These are phyloP conservation scores for Solanum bulbocastanum DNA, from an alignment of 257 asterid species.

Conservation along the genomic window DNA sequence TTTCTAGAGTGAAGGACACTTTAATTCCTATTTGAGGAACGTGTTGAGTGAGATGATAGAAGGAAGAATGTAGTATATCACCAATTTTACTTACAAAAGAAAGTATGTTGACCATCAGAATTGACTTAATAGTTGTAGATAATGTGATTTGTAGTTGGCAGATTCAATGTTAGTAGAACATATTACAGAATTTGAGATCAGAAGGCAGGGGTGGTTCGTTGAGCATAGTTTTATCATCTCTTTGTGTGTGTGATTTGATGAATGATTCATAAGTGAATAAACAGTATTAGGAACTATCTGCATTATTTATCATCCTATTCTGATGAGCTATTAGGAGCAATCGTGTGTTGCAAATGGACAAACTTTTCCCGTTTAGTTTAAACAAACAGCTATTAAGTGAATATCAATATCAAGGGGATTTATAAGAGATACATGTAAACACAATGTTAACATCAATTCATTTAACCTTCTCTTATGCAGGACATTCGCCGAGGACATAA, in stretches of 20 bases:
- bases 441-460: neutral
- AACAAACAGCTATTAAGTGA: neutral
- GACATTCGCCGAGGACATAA: conserved; percentile 67
- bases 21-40: neutral
- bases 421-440: neutral
- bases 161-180: neutral
- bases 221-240: neutral
- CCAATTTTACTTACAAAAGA: neutral
- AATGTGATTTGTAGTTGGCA: neutral
- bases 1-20: neutral
- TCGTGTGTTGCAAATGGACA: neutral
- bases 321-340: neutral
- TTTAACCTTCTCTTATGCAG: conserved; percentile 23
- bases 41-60: neutral
- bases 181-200: neutral
- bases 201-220: neutral
- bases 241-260: neutral
- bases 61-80: neutral
- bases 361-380: neutral
- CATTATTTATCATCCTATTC: neutral
- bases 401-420: neutral
- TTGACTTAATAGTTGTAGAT: neutral
- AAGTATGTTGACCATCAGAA: neutral
- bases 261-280: neutral
- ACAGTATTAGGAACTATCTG: neutral